Evolutionary conservation across 345 rosid genomes (phyloP), one percentile per base, ranked within the genome.

Genomic region (Ceriops decandra): DNA sequence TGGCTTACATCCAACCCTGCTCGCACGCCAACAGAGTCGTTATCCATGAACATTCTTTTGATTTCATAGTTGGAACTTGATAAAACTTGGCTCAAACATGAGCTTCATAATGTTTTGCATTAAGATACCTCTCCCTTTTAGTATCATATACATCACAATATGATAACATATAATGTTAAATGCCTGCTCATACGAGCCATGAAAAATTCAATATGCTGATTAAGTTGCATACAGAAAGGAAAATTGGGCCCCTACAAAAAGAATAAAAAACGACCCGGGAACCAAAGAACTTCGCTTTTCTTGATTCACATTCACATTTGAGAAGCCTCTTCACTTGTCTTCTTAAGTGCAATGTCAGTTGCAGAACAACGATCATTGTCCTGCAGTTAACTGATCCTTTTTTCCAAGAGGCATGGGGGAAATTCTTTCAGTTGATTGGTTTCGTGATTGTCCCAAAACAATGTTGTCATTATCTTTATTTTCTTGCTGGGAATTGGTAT

Each of bases 321-420:
- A 72, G 11, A 42, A 63, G 28, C 59, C 57, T 49, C 28, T 26
- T 51, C 51, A 21, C 51, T 38, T 67, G 30, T 21, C 27, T 56
- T 56, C 11, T 56, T 56, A 56, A 24, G 30, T 4, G 11, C 24
- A 11, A 52, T 22, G 76, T 17, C 52, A 56, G 59, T 38, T 53
- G 26, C 4, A 13, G 62, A 61, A 56, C 9, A 22, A 28, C 6
- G 47, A 57, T 59, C 70, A 77, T 1, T 61, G 67, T 46, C 72
- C 32, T 21, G 77, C 76, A 1, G 76, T 69, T 38, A 79, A 81
- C 69, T 68, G 70, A 53, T 74, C 71, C 76, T 80, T 73, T 58
- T 65, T 77, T 62, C 76, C 83, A 49, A 80, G 32, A 22, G 85
- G 82, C 22, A 77, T 76, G 20, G 82, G 52, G 68, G 82, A 80